These are phyloP conservation scores for Curvularia eragrostidis DNA, from an alignment of 2,329 filamentous ascomycete genomes.

Conservation along the genomic window DNA sequence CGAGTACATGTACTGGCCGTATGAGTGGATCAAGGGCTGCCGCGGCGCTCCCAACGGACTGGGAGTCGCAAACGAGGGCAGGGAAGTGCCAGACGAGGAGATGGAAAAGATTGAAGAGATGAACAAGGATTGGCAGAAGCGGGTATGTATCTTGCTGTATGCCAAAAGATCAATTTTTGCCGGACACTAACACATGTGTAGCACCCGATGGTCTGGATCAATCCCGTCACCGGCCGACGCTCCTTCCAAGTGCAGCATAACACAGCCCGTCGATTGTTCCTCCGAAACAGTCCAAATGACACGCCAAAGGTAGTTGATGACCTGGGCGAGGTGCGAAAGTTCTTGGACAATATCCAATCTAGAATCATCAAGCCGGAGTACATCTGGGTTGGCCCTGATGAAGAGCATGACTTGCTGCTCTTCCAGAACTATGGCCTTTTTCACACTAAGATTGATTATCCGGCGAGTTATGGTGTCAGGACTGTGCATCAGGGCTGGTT, in stretches of 20 bases:
- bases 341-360: slow-evolving; percentile 4
- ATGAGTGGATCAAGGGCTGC: slow-evolving; percentile 8
- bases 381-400: slow-evolving; percentile 5
- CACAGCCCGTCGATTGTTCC: slow-evolving; percentile 4
- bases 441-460: slow-evolving; percentile 12
- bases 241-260: slow-evolving; percentile 7
- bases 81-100: slow-evolving; percentile 4
- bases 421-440: slow-evolving; percentile 9
- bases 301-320: slow-evolving; percentile 6
- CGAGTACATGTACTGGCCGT: slow-evolving; percentile 5
- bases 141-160: neutral
- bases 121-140: slow-evolving; percentile 6
- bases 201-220: slow-evolving; percentile 8
- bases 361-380: slow-evolving; percentile 13
- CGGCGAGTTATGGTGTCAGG: slow-evolving; percentile 4
- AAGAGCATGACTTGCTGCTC: slow-evolving; percentile 7
- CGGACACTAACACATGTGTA: neutral
- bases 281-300: slow-evolving; percentile 1
- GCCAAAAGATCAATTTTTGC: neutral
- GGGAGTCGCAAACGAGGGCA: slow-evolving; percentile 8
- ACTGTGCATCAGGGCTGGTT: slow-evolving; percentile 6
- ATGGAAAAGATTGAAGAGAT: neutral
- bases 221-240: slow-evolving; percentile 4
- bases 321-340: slow-evolving; percentile 7
- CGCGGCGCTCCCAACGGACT: slow-evolving; percentile 6